A percentile compares a stretch with the other conserved stretches of the same genome.
phyloP scores from a whole-genome alignment of 768 basidiomycete species.

The Amanita exitialis region DNA sequence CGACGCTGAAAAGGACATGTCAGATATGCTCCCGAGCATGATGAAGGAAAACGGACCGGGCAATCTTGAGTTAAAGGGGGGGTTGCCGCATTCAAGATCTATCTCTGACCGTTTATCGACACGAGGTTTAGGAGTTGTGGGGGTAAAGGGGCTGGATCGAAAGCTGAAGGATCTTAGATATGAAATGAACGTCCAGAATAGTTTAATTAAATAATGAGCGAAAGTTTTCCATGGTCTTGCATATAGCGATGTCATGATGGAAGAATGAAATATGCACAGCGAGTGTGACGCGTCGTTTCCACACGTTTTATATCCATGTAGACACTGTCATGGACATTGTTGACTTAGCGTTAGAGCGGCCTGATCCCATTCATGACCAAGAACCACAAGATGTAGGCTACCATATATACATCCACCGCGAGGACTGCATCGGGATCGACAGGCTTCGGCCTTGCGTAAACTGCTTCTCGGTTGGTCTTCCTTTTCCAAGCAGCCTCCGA shows the following conservation, averaged over 20 bases:
- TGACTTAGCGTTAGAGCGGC: too few species aligned
- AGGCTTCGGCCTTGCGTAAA: neutral
- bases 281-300: too few species aligned
- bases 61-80: neutral
- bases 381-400: neutral
- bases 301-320: too few species aligned
- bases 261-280: neutral
- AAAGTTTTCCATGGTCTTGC: neutral
- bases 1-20: neutral
- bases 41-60: neutral
- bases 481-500: slow-evolving; percentile 27
- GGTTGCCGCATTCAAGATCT: slow-evolving; percentile 3
- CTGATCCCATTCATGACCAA: neutral
- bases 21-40: neutral
- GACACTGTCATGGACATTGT: too few species aligned
- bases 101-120: neutral
- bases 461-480: slow-evolving; percentile 21
- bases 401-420: neutral
- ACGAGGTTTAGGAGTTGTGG: neutral
- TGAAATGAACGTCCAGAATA: slow-evolving; percentile 5
- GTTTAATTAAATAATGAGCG: neutral
- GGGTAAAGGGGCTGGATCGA: neutral
- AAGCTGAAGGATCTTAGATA: slow-evolving; percentile 2
- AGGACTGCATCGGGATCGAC: neutral
- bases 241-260: slow-evolving; percentile 2